Evolutionary conservation across 2,329 filamentous ascomycete genomes (phyloP).

Genomic region (Fusarium phyllophilum): DNA sequence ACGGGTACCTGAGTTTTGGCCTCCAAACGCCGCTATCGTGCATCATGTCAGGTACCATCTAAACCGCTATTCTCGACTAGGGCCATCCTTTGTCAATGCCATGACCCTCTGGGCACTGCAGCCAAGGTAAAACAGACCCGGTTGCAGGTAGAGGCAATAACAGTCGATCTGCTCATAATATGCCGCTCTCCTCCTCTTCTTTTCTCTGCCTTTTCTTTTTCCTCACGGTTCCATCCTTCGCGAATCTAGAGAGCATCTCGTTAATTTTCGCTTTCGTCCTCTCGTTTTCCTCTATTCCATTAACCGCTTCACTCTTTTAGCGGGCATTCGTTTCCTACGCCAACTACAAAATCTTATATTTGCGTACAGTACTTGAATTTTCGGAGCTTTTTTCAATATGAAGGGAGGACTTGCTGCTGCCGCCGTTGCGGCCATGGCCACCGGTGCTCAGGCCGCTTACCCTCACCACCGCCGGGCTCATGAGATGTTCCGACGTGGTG

Average conservation of each 20-base stretch:
- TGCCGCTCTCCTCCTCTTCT: conserved; percentile 43
- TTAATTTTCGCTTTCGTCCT: conserved; percentile 60
- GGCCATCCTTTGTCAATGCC: conserved; percentile 30
- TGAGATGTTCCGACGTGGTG: conserved; percentile 65
- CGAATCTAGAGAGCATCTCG: conserved; percentile 60
- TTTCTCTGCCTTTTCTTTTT: conserved; percentile 47
- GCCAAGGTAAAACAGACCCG: conserved; percentile 32
- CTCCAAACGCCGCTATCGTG: conserved; percentile 12
- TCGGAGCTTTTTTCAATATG: conserved; percentile 66
- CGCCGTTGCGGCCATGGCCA: conserved; percentile 69
- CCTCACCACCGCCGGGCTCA: conserved; percentile 72
- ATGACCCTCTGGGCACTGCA: conserved; percentile 31
- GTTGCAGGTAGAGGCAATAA: conserved; percentile 47
- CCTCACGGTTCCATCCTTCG: conserved; percentile 58
- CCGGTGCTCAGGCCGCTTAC: conserved; percentile 64
- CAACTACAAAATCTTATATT: conserved; percentile 38
- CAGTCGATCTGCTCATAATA: conserved; percentile 49
- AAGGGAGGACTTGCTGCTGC: conserved; percentile 76
- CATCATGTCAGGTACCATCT: conserved; percentile 35
- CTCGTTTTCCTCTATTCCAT: conserved; percentile 57
- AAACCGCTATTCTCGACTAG: conserved; percentile 34
- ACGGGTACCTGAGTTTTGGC: conserved; percentile 37
- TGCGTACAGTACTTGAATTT: conserved; percentile 8
- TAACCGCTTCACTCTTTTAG: conserved; percentile 89
- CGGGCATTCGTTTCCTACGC: conserved; percentile 74